Percentiles rank a stretch among this genome's conserved stretches.
These are phyloP conservation scores for Solanum chiquidenum DNA, from an alignment of 257 asterid genomes.

Conservation along the genomic window DNA sequence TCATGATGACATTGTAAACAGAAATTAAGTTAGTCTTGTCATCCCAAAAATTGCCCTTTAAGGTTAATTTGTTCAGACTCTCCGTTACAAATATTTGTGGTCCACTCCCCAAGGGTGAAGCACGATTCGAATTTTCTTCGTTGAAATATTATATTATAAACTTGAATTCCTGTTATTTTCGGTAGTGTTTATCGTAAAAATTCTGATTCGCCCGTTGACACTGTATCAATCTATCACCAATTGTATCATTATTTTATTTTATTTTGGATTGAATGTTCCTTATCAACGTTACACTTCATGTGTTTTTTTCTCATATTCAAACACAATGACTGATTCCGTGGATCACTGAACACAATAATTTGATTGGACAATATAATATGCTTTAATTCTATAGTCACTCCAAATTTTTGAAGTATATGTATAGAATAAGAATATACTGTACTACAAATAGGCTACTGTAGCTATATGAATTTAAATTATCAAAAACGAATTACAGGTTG, in stretches of 20 bases:
- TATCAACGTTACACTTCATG: background rate
- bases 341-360: background rate
- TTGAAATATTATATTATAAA: background rate
- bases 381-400: background rate
- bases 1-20: background rate
- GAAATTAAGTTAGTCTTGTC: background rate
- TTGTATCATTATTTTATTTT: background rate
- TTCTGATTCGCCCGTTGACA: fast-evolving
- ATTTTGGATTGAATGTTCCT: background rate
- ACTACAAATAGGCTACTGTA: background rate
- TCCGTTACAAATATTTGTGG: background rate
- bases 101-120: background rate
- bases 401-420: background rate
- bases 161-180: background rate
- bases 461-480: background rate
- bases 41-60: constrained; percentile 12
- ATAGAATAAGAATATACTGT: background rate
- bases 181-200: background rate
- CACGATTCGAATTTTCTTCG: background rate
- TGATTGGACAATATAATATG: background rate
- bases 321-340: background rate
- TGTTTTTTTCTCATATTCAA: background rate
- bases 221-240: background rate
- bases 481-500: background rate
- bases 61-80: constrained; percentile 2